A percentile compares a stretch with the other conserved stretches of the same genome.
These are phyloP conservation scores for maize (Zea mays) DNA, from an alignment of 176 grass and related monocot genomes.

Conservation along the genomic window Zm-B73-REFERENCE-NAM-5.0 NC_050098.1:157827501-157828000, in stretches of 20 bases:
- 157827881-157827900: conserved; percentile 73
- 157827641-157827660: conserved; percentile 91
- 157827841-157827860: conserved; percentile 89
- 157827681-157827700: conserved; percentile 98
- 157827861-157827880: conserved; percentile 87
- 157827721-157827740: conserved; percentile 30
- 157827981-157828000: conserved; percentile 55
- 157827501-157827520: conserved; percentile 97
- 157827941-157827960: conserved; percentile 85
- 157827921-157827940: conserved; percentile 80
- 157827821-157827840: conserved; percentile 86
- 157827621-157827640: conserved; percentile 45
- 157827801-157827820: conserved; percentile 97
- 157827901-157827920: conserved; percentile 91
- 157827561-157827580: not conserved
- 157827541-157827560: not conserved
- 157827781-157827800: conserved; percentile 51
- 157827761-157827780: not conserved
- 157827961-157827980: conserved; percentile 99
- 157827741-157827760: conserved; percentile 1
- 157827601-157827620: not conserved
- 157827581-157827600: not conserved
- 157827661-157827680: conserved; percentile 96
- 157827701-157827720: conserved; percentile 67
- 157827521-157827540: conserved; percentile 1